Base-by-base conservation (phyloP, 352 stramenopile genomes). In the Globisporangium carolinianum region DNA sequence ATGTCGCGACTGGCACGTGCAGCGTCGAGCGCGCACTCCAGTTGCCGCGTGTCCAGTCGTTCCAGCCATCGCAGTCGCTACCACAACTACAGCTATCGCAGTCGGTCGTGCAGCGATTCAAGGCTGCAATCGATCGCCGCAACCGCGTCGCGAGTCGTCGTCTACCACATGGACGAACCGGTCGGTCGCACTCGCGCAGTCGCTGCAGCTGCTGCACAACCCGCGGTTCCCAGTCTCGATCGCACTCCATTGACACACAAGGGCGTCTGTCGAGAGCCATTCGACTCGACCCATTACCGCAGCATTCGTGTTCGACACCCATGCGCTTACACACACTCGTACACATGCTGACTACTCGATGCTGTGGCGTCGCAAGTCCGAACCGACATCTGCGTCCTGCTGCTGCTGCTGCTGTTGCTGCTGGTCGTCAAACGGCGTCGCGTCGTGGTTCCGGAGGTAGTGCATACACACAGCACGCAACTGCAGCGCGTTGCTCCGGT, bases 381-480 rank as follows among this genome's bases (percentile, higher is more conserved):
- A 46, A 17, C 46, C 53, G 35, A 47, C 37, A 4, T 53, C 51
- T 9, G 46, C 39, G 18, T 57, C 57, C 51, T 59, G 49, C 17
- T 58, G 14, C 37, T 64, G 52, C 58, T 43, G 36, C 1, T 64
- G 46, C 57, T 60, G 55, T 49, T 47, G 38, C 7, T 56, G 47
- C 49, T 59, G 38, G 24, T 24, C 24, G 24, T 24, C 24, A 24
- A 24, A 24, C 24, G 24, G 11, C 39, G 51, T 45, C 8, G 11
- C 38, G 37, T 62, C 43, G 17, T 90, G 72, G 60, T 98, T 98
- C 47, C 94, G 85, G 35, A 90, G 58, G 68, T 95, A 98, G 65
- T 98, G 95, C 55, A 83, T 75, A 63, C 95, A 98, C 53, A 98
- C 91, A 35, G 75, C 77, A 50, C 93, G 81, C 18, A 98, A 68